Evolutionary conservation across 768 basidiomycete species (phyloP).

Genomic region (Cubamyces lactineus): DNA sequence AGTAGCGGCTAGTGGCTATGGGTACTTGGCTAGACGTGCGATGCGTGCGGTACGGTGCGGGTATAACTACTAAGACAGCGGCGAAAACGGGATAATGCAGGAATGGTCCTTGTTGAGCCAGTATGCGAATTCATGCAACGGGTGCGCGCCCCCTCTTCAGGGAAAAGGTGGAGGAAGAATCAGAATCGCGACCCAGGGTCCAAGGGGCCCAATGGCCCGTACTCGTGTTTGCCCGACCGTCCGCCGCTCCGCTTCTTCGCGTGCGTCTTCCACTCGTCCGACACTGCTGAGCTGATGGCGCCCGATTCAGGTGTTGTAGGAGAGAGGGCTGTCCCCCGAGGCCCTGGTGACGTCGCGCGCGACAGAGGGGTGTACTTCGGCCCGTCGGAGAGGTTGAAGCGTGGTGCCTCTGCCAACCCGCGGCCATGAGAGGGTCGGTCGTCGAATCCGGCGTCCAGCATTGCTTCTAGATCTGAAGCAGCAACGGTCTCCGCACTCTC

Average conservation of each 20-base stretch:
- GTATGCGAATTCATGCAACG: conserved; percentile 2
- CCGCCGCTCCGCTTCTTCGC: conserved; percentile 46
- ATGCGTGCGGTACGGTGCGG: conserved; percentile 10
- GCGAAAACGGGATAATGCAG: conserved; percentile 17
- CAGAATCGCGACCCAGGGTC: conserved; percentile 38
- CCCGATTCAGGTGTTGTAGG: conserved; percentile 40
- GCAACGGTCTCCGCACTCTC: conserved; percentile 54
- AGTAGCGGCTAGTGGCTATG: conserved; percentile 11
- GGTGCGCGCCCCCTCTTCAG: neutral
- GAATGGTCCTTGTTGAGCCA: conserved; percentile 21
- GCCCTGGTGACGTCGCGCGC: conserved; percentile 51
- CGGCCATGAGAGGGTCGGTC: conserved; percentile 54
- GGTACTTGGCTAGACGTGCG: conserved; percentile 7
- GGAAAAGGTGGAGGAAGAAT: neutral
- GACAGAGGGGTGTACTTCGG: conserved; percentile 60
- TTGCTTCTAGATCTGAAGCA: conserved; percentile 82
- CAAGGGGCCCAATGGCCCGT: conserved; percentile 53
- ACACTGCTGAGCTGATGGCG: conserved; percentile 41
- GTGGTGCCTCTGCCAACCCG: conserved; percentile 44
- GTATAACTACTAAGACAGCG: conserved; percentile 27
- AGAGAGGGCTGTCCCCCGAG: conserved; percentile 27
- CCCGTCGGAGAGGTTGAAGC: conserved; percentile 68
- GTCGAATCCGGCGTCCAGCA: conserved; percentile 91
- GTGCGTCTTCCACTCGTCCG: conserved; percentile 42
- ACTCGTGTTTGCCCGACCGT: conserved; percentile 38